Base-by-base conservation (phyloP, 768 basidiomycete species). In the Coprinopsis sp. region DNA sequence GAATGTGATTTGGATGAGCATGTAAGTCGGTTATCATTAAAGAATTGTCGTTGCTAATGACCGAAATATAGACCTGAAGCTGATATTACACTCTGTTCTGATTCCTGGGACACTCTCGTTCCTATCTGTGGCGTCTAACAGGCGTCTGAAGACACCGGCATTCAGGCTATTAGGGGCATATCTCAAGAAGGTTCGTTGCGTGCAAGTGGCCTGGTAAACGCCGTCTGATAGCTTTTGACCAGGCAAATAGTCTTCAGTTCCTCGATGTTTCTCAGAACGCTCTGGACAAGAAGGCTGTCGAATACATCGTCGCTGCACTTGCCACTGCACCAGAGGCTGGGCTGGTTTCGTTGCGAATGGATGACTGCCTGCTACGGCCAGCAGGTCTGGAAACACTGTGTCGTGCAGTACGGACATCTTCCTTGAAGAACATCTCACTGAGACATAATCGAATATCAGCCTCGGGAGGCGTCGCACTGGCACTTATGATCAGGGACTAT, bases 401-500 rank as follows among this genome's bases (percentile, higher is more conserved):
- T 14, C 84, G 91, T 46, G 81, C 81, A 12, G 81, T 97, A 14
- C 87, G 95, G 4, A 81, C 78, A 0, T 92, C 91, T 0, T 82
- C 84, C 0, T 66, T 99, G 47, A 79, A 82, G 48, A 91, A 99
- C 58, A 83, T 99, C 39, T 95, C 92, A 4, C 67, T 99, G 19
- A 81, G 95, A 13, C 78, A 90, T 37, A 98, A 99, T 64, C 79
- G 80, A 33, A 96, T 98, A 57, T 81, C 75, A 27, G 76, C 83
- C 0, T 78, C 87, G 0, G 92, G 93, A 27, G 92, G 87, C 6
- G 91, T 98, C 4, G 88, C 92, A 0, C 73, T 98, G 11, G 93
- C 95, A 0, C 76, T 96, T 42, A 94, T 99, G 91, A 93, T 97
- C 52, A 81, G 89, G 42, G 95, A 99, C 64, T 98, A 97, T 59